Conservation (phyloP, 2,329 filamentous ascomycete genomes). For the Thelonectria discophora region DNA sequence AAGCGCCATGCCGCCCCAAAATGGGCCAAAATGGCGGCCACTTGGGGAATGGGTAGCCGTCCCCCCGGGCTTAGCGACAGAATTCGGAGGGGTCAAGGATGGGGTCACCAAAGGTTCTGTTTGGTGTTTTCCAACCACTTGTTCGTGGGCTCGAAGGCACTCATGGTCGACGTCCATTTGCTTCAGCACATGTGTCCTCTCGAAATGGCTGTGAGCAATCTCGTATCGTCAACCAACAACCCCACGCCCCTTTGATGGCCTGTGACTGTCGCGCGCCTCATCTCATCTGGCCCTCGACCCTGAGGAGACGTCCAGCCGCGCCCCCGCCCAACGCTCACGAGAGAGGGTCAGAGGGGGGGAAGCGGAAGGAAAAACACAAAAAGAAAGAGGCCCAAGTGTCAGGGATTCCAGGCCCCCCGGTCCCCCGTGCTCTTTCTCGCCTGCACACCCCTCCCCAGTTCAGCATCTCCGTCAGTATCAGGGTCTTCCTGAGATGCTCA, state of each 20-base stretch:
- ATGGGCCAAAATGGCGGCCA: slow-evolving; percentile 28
- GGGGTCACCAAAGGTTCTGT: no score
- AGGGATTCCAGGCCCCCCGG: slow-evolving; percentile 16
- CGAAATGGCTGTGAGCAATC: background rate
- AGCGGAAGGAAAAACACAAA: background rate
- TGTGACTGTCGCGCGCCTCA: slow-evolving; percentile 7
- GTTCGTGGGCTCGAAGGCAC: no score
- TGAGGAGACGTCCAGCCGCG: slow-evolving; percentile 13
- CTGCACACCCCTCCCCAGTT: slow-evolving; percentile 12
- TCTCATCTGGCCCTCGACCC: slow-evolving; percentile 13
- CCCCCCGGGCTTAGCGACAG: slow-evolving; percentile 30
- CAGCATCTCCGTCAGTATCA: slow-evolving; percentile 25
- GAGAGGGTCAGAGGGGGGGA: background rate
- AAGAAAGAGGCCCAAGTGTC: slow-evolving; percentile 24
- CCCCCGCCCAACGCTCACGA: slow-evolving; percentile 21
- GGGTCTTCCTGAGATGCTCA: slow-evolving; percentile 14
- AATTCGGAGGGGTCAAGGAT: slow-evolving; percentile 15
- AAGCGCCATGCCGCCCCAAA: slow-evolving; percentile 42
- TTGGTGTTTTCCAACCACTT: no score
- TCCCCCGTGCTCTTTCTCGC: slow-evolving; percentile 11
- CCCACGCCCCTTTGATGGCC: background rate
- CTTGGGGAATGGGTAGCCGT: slow-evolving; percentile 18
- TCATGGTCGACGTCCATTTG: no score
- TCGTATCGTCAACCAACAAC: background rate
- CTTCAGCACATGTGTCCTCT: no score